These are phyloP conservation scores for Ammopiptanthus mongolicus DNA, from an alignment of 306 rosid genomes.

Conservation along the genomic window DNA sequence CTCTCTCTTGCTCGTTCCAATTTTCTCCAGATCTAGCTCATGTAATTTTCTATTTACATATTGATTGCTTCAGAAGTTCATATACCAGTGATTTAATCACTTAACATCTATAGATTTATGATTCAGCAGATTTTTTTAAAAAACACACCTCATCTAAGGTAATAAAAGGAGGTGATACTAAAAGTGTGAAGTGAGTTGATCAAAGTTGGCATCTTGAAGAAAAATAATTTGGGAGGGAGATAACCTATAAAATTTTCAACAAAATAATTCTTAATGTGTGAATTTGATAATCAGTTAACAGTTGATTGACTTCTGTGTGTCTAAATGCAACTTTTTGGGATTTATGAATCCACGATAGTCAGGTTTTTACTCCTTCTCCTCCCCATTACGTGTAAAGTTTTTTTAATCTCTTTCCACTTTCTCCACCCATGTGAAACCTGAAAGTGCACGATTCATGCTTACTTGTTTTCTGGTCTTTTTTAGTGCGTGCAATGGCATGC, in stretches of 20 bases:
- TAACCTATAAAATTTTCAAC: not conserved
- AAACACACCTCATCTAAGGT: not conserved
- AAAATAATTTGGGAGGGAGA: not conserved
- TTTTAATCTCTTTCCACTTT: not conserved
- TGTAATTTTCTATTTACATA: not conserved
- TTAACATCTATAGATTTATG: not conserved
- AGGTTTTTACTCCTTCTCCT: not conserved
- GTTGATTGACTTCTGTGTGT: not conserved
- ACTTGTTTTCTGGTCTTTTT: slow-evolving; percentile 7
- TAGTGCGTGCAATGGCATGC: slow-evolving; percentile 98
- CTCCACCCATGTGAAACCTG: not conserved
- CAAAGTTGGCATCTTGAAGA: not conserved
- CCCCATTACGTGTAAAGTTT: not conserved
- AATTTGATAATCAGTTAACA: not conserved
- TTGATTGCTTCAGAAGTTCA: not conserved
- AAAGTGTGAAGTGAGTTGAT: not conserved
- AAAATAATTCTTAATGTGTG: not conserved
- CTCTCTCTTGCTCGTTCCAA: slow-evolving; percentile 3
- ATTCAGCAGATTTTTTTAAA: not conserved
- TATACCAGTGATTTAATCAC: slow-evolving; percentile 4
- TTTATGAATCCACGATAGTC: not conserved
- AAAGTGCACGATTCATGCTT: not conserved
- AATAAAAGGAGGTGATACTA: not conserved
- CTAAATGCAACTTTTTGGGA: not conserved
- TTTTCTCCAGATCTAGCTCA: slow-evolving; percentile 1